Percentiles rank a stretch among this genome's conserved stretches.
These are phyloP conservation scores for Chlamydomonas eustigma DNA, from an alignment of 139 green algal genomes.

Conservation along the genomic window DNA sequence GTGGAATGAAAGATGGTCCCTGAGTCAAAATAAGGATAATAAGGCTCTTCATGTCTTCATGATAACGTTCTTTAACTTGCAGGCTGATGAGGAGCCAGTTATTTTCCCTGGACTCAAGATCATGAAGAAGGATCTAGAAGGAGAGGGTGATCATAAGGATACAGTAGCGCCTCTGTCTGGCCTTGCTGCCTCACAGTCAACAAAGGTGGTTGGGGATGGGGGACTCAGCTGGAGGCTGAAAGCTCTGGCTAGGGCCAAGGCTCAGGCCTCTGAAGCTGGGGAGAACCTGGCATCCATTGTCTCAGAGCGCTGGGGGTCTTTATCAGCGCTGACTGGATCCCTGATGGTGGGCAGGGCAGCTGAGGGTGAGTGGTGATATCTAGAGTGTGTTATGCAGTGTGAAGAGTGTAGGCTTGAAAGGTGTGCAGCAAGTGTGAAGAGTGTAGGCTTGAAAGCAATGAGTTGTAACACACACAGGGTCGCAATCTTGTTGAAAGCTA, in stretches of 20 bases:
- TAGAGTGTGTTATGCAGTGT: not conserved
- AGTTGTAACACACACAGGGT: too few relatives aligned
- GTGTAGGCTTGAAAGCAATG: too few relatives aligned
- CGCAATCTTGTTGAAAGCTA: too few relatives aligned
- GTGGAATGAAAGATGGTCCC: not conserved
- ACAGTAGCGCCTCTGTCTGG: not conserved
- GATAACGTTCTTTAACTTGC: not conserved
- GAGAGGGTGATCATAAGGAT: not conserved
- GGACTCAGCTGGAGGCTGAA: constrained; percentile 90
- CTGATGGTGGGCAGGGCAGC: constrained; percentile 46
- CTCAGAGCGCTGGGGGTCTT: constrained; percentile 74
- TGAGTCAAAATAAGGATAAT: not conserved
- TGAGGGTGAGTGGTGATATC: constrained; percentile 29
- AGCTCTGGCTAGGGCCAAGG: constrained; percentile 79
- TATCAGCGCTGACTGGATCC: constrained; percentile 49
- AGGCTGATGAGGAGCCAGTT: constrained; percentile 20
- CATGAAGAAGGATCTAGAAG: constrained; percentile 34
- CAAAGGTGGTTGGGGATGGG: constrained; percentile 69
- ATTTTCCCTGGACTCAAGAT: constrained; percentile 21
- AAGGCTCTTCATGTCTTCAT: not conserved
- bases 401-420: too few relatives aligned
- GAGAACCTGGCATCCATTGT: constrained; percentile 38
- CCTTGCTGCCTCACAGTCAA: not conserved
- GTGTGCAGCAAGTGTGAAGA: too few relatives aligned
- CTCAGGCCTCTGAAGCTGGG: constrained; percentile 48